Base-by-base conservation (phyloP, 305 asterid genomes). In the Ajuga reptans region DNA sequence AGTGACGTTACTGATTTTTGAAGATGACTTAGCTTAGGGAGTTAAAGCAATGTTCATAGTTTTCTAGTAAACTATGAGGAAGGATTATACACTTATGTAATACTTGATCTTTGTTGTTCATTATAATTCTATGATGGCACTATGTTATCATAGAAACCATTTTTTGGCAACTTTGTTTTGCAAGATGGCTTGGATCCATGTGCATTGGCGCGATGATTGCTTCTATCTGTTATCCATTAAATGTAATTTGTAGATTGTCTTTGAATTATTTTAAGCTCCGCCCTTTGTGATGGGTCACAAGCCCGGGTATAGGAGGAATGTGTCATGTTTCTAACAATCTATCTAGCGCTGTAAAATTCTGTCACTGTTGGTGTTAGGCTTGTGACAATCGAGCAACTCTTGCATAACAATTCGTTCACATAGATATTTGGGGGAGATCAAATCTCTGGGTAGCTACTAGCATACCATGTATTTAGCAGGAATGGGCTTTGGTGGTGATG, bases 21-120 rank as follows among this genome's bases (percentile, higher is more conserved):
- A 9, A 45, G 45, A 54, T 37, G 45, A n/a, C 56, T 27, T 76
- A 29, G 72, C 33, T 58, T 31, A 61, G 59, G 45, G 41, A 46
- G 66, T 66, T 49, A 39, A 29, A 58, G 12, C 50, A 12, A 17
- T 39, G 50, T 15, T 51, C 29, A 9, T 52, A 33, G 53, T 9
- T 29, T 33, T 51, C 61, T 17, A 57, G 52, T 73, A 67, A 64
- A 50, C 10, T 62, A 4, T 46, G 7, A 11, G 64, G 15, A 47
- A 46, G 65, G 61, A 31, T 55, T 53, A 18, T 59, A 62, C 12
- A 14, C 42, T 58, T 66, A 14, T 54, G 51, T 8, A 9, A 53
- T 31, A 15, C 15, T 7, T 43, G 47, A 68, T 42, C 58, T 11
- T 41, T 33, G 64, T 61, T 53, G 33, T 27, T 57, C 11, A 15